A percentile compares a stretch with the other conserved stretches of the same genome.
phyloP scores from a whole-genome alignment of 495 filamentous ascomycete species.

The Neurospora pannonica region DNA sequence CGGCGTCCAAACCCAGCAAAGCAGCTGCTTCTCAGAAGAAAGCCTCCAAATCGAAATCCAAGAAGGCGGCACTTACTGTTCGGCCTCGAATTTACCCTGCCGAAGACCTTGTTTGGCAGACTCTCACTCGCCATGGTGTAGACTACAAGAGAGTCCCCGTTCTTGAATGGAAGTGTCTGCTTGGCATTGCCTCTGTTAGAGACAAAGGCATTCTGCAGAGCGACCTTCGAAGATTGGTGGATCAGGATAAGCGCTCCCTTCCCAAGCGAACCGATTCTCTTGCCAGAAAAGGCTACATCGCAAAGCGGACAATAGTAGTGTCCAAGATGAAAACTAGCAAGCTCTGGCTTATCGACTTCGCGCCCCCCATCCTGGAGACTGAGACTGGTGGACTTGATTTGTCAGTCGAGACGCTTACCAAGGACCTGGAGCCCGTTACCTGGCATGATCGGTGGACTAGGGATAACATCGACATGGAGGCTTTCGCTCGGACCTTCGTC shows the following conservation, averaged over 20 bases:
- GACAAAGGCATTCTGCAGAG: constrained; percentile 68
- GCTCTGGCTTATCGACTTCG: constrained; percentile 53
- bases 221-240: constrained; percentile 62
- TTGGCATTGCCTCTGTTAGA: constrained; percentile 67
- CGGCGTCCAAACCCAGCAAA: neutral
- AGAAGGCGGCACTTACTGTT: constrained; percentile 15
- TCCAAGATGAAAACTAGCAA: constrained; percentile 58
- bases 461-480: constrained; percentile 41
- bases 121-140: constrained; percentile 68
- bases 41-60: constrained; percentile 3
- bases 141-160: constrained; percentile 59
- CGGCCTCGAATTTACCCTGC: constrained; percentile 28
- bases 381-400: constrained; percentile 23
- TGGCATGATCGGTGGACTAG: constrained; percentile 43
- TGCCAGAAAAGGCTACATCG: constrained; percentile 71
- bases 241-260: constrained; percentile 84
- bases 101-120: constrained; percentile 55
- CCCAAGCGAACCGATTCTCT: constrained; percentile 71
- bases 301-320: constrained; percentile 61
- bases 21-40: neutral
- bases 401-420: constrained; percentile 25
- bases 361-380: constrained; percentile 28
- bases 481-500: constrained; percentile 36
- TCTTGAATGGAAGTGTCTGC: constrained; percentile 64
- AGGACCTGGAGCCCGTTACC: constrained; percentile 33